phyloP scores from a whole-genome alignment of 305 asterid genomes.

The Fraxinus nigra region DNA sequence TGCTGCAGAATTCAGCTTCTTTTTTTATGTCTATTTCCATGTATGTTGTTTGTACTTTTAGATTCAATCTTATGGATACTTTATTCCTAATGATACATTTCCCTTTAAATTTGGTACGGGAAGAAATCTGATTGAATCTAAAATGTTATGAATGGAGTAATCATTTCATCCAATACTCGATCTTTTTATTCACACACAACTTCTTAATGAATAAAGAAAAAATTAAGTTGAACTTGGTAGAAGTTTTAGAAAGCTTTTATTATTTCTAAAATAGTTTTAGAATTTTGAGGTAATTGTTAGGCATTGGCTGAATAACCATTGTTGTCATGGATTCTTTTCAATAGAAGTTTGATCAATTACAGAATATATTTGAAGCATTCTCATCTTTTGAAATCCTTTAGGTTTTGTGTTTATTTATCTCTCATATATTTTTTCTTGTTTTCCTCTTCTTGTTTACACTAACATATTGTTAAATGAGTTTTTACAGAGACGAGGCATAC shows the following conservation, averaged over 20 bases:
- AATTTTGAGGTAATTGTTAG: neutral
- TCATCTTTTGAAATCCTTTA: neutral
- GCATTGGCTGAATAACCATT: neutral
- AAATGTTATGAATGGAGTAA: neutral
- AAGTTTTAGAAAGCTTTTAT: neutral
- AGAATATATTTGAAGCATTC: neutral
- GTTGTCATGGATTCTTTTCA: neutral
- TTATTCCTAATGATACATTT: neutral
- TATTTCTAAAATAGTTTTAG: neutral
- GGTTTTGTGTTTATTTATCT: neutral
- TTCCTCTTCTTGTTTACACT: neutral
- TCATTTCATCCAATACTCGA: neutral
- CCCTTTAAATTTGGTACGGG: neutral
- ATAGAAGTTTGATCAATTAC: neutral
- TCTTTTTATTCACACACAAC: neutral
- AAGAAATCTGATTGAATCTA: neutral
- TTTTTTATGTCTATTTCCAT: neutral
- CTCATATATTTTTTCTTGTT: neutral
- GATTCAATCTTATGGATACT: neutral
- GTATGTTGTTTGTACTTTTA: neutral
- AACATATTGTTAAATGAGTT: neutral
- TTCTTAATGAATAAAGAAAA: neutral
- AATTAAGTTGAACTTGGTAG: neutral
- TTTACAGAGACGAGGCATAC: conserved; percentile 51
- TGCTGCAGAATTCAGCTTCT: neutral